Conservation (phyloP, 768 basidiomycete species). For the Boletus rufocinnamomeus region DNA sequence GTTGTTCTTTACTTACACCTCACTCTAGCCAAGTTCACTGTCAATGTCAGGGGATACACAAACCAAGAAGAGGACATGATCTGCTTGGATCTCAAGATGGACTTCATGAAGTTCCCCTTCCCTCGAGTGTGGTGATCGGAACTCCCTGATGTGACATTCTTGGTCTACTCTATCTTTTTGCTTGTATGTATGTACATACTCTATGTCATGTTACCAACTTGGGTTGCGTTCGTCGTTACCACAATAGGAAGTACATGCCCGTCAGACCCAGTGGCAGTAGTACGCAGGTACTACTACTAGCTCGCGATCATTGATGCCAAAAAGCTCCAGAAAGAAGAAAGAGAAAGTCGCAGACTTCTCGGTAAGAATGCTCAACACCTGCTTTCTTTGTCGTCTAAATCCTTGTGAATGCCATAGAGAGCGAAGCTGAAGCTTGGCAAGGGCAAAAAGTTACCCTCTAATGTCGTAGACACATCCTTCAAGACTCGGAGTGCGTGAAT, state of each 20-base stretch:
- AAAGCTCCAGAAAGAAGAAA: slow-evolving; percentile 83
- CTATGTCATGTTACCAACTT: background rate
- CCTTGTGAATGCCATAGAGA: slow-evolving; percentile 57
- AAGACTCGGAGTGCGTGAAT: slow-evolving; percentile 79
- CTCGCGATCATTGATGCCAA: slow-evolving; percentile 62
- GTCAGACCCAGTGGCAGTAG: too few relatives aligned
- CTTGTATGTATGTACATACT: slow-evolving; percentile 9
- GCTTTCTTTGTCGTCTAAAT: slow-evolving; percentile 3
- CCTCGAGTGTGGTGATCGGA: slow-evolving; percentile 28
- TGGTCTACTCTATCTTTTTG: slow-evolving; percentile 1
- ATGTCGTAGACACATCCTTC: slow-evolving; percentile 95
- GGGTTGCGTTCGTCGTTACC: background rate
- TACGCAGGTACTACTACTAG: too few relatives aligned
- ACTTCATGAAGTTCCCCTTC: slow-evolving; percentile 60
- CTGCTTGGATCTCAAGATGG: slow-evolving; percentile 77
- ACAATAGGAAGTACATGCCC: slow-evolving; percentile 10
- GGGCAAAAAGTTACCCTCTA: slow-evolving; percentile 77
- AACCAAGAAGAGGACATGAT: slow-evolving; percentile 71
- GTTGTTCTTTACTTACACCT: slow-evolving; percentile 6
- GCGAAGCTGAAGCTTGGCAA: slow-evolving; percentile 96
- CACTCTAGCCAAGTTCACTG: slow-evolving; percentile 75
- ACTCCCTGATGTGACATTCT: background rate
- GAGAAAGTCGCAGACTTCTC: slow-evolving; percentile 88
- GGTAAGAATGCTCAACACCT: slow-evolving; percentile 40
- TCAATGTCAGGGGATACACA: slow-evolving; percentile 71